phyloP scores from a whole-genome alignment of 139 green algal species.

The Tetraselmis chui region DNA sequence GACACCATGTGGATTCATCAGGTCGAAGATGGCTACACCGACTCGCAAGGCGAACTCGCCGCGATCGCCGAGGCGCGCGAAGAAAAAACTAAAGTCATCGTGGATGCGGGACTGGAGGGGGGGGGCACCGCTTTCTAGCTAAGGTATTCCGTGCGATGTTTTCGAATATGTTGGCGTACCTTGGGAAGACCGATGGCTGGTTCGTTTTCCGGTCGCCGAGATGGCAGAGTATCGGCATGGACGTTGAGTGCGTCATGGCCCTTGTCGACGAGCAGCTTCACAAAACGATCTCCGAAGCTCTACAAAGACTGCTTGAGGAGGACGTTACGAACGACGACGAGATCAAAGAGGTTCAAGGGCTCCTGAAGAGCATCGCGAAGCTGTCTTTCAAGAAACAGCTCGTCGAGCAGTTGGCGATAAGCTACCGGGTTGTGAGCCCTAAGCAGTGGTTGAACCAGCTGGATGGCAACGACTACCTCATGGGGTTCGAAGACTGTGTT shows the following conservation, averaged over 20 bases:
- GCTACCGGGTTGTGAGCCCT: not conserved
- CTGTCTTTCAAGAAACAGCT: not conserved
- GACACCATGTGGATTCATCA: not conserved
- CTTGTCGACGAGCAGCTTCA: not conserved
- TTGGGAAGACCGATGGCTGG: not conserved
- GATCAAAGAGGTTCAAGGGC: not conserved
- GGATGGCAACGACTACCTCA: not conserved
- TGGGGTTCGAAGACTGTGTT: not conserved
- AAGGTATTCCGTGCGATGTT: not conserved
- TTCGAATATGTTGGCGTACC: not conserved
- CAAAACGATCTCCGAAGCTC: not conserved
- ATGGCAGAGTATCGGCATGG: not conserved
- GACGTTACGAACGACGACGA: not conserved
- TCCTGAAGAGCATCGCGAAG: not conserved
- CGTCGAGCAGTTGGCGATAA: not conserved
- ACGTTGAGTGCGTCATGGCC: not conserved
- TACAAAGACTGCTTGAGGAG: not conserved
- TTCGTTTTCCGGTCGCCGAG: not conserved
- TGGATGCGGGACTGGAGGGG: not conserved
- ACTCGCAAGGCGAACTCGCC: not conserved
- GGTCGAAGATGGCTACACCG: not conserved
- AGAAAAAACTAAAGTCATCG: not conserved
- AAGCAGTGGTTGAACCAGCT: not conserved
- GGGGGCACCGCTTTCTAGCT: not conserved
- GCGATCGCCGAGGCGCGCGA: not conserved